Conservation (phyloP, 1,139 yeast species). For the Yamadazyma atlantica region DNA sequence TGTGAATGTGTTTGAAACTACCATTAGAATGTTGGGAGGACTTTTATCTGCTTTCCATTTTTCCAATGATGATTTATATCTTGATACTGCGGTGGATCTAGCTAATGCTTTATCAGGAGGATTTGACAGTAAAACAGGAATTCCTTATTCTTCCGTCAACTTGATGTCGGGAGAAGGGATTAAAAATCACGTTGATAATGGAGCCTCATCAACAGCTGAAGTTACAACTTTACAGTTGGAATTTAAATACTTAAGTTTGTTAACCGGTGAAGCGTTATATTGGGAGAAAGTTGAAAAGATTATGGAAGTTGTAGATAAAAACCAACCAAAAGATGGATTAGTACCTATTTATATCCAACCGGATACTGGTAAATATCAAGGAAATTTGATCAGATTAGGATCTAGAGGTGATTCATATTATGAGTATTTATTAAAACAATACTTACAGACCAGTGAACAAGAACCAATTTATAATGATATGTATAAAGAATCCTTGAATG, state of each 20-base stretch:
- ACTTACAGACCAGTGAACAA: slow-evolving; percentile 67
- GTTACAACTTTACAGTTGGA: slow-evolving; percentile 87
- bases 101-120: slow-evolving; percentile 68
- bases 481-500: slow-evolving; percentile 76
- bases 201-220: slow-evolving; percentile 80
- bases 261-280: slow-evolving; percentile 76
- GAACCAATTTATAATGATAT: slow-evolving; percentile 66
- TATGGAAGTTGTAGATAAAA: slow-evolving; percentile 60
- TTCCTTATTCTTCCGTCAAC: slow-evolving; percentile 82
- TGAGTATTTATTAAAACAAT: slow-evolving; percentile 85
- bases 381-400: slow-evolving; percentile 70
- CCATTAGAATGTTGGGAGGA: slow-evolving; percentile 94
- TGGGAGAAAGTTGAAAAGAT: slow-evolving; percentile 80
- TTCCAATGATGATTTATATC: slow-evolving; percentile 65
- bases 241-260: slow-evolving; percentile 74
- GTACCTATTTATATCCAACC: slow-evolving; percentile 83
- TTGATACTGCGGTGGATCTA: slow-evolving; percentile 76
- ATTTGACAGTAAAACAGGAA: slow-evolving; percentile 61
- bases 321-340: slow-evolving; percentile 66
- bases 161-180: slow-evolving; percentile 61
- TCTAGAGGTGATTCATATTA: slow-evolving; percentile 94
- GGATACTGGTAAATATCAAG: slow-evolving; percentile 68
- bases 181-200: slow-evolving; percentile 62
- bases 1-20: slow-evolving; percentile 88
- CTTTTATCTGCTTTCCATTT: slow-evolving; percentile 78